Conservation (phyloP, 495 filamentous ascomycete species). For the Trichoderma parareesei region DNA sequence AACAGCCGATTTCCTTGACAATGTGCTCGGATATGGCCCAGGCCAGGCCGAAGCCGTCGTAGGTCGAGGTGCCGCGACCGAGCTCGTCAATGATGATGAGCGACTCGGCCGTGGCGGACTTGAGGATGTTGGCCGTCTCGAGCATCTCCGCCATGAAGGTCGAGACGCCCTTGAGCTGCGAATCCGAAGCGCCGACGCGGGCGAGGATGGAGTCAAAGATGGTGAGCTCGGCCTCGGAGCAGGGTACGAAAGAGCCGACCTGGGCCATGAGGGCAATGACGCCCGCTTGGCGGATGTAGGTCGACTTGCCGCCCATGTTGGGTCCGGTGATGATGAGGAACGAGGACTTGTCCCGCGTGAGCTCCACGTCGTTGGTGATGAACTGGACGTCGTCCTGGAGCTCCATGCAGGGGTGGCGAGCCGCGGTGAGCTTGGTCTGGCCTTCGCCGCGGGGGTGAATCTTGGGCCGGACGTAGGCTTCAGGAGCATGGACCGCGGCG, state of each 20-base stretch:
- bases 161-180: conserved; percentile 93
- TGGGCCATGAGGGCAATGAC: conserved; percentile 98
- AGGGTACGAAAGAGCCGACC: conserved; percentile 93
- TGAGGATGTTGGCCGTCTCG: conserved; percentile 96
- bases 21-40: conserved; percentile 99
- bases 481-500: conserved; percentile 86
- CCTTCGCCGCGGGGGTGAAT: conserved; percentile 88
- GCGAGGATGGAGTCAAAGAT: conserved; percentile 98
- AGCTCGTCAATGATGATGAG: conserved; percentile 98
- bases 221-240: conserved; percentile 79
- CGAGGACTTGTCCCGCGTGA: conserved; percentile 71
- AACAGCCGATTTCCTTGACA: conserved; percentile 86
- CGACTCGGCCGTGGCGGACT: conserved; percentile 86
- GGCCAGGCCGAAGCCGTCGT: conserved; percentile 95
- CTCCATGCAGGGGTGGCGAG: conserved; percentile 96
- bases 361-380: conserved; percentile 92
- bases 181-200: conserved; percentile 89
- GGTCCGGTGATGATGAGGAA: conserved; percentile 98
- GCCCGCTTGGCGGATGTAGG: conserved; percentile 96
- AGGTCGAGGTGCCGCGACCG: conserved; percentile 95
- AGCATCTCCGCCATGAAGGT: conserved; percentile 99
- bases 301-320: conserved; percentile 99
- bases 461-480: conserved; percentile 81
- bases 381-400: conserved; percentile 98
- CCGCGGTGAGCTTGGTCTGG: conserved; percentile 85